phyloP scores from a whole-genome alignment of 768 basidiomycete species.

The Dioszegia crocea region DNA sequence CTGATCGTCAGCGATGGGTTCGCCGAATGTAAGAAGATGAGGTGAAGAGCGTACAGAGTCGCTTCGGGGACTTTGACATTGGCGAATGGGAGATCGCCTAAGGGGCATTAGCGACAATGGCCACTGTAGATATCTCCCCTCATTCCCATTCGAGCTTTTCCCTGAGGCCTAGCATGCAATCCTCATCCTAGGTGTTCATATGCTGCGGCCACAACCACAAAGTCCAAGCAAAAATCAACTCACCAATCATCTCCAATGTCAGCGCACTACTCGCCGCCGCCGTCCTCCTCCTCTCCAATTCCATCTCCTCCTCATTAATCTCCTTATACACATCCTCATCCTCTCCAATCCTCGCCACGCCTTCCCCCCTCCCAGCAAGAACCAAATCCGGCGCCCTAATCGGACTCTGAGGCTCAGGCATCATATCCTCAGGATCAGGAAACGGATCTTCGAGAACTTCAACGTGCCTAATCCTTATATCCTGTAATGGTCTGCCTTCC shows the following conservation, averaged over 20 bases:
- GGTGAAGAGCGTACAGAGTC: constrained; percentile 57
- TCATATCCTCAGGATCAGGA: constrained; percentile 73
- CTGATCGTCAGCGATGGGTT: neutral
- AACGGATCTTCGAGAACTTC: constrained; percentile 95
- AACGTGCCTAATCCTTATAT: constrained; percentile 91
- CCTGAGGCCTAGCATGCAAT: too few relatives aligned
- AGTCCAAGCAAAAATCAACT: too few relatives aligned
- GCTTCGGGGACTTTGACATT: constrained; percentile 97
- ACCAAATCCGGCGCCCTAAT: constrained; percentile 70
- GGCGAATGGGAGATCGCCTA: constrained; percentile 82
- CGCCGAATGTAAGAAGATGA: neutral
- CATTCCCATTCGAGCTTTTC: too few relatives aligned
- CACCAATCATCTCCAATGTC: constrained; percentile 96
- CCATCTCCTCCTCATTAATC: constrained; percentile 79
- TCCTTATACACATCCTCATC: constrained; percentile 84
- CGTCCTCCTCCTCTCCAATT: constrained; percentile 71
- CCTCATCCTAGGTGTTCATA: too few relatives aligned
- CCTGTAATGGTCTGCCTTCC: constrained; percentile 85
- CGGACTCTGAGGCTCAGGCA: constrained; percentile 70
- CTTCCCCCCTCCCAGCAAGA: constrained; percentile 13
- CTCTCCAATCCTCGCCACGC: constrained; percentile 76
- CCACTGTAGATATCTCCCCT: too few relatives aligned
- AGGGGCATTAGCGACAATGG: neutral
- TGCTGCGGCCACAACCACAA: too few relatives aligned
- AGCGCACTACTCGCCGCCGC: constrained; percentile 89